Evolutionary conservation across 768 basidiomycete species (phyloP).

Genomic region (Phlegmacium glaucopus): DNA sequence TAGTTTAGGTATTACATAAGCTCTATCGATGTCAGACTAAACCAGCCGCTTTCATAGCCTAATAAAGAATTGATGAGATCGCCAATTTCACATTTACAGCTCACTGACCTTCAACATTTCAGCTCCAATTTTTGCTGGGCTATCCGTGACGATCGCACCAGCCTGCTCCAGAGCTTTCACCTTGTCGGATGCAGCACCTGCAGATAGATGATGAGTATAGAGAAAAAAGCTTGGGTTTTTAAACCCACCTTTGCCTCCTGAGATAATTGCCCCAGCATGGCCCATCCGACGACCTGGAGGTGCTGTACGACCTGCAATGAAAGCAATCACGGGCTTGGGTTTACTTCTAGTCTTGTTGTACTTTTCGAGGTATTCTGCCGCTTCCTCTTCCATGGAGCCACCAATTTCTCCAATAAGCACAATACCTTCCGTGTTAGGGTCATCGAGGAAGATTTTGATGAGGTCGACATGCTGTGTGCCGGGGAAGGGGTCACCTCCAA

Average conservation of each 20-base stretch:
- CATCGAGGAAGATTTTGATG: conserved; percentile 93
- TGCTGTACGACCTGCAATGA: conserved; percentile 97
- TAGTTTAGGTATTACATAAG: conserved; percentile 17
- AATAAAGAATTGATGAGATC: conserved; percentile 7
- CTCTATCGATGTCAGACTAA: conserved; percentile 31
- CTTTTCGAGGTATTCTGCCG: conserved; percentile 90
- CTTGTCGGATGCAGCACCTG: conserved; percentile 91
- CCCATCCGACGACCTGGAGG: conserved; percentile 99
- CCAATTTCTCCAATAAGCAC: conserved; percentile 99
- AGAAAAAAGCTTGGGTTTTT: background rate
- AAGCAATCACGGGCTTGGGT: conserved; percentile 96
- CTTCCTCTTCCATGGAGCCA: conserved; percentile 99
- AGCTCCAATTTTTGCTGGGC: conserved; percentile 90
- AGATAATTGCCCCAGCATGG: conserved; percentile 97
- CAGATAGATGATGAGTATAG: background rate
- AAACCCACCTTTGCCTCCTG: conserved; percentile 86
- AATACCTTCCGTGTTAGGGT: conserved; percentile 93
- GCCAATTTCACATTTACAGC: background rate
- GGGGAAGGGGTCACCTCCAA: conserved; percentile 97
- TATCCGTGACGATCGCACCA: conserved; percentile 90
- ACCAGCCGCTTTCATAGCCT: conserved; percentile 82
- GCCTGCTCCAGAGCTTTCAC: conserved; percentile 87
- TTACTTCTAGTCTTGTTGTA: conserved; percentile 85
- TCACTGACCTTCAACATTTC: conserved; percentile 83
- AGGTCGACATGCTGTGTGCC: conserved; percentile 96